phyloP scores from a whole-genome alignment of 768 basidiomycete species.

The Terana coerulea region DNA sequence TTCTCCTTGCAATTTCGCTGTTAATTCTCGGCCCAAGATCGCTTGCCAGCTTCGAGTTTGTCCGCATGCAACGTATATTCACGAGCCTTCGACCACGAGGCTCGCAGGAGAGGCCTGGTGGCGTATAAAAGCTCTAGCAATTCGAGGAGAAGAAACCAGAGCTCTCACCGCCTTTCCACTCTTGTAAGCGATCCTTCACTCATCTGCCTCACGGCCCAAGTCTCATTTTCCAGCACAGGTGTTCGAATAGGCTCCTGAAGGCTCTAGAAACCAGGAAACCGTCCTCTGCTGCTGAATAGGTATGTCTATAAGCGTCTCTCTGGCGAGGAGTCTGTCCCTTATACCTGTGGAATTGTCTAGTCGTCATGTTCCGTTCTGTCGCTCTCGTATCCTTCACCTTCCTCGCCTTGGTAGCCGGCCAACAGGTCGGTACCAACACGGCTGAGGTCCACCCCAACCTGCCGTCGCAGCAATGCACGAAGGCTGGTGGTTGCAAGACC shows the following conservation, averaged over 20 bases:
- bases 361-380: conserved; percentile 22
- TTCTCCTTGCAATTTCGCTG: background rate
- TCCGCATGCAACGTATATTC: background rate
- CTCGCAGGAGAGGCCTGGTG: too few species aligned
- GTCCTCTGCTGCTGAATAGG: background rate
- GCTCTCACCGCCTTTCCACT: background rate
- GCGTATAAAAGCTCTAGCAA: conserved; percentile 1
- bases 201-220: background rate
- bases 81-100: background rate
- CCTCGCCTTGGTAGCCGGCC: conserved; percentile 36
- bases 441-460: conserved; percentile 44
- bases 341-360: background rate
- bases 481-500: conserved; percentile 35
- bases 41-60: background rate
- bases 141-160: background rate
- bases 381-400: conserved; percentile 23
- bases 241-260: background rate
- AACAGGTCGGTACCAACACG: conserved; percentile 42
- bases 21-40: conserved; percentile 3
- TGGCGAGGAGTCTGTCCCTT: background rate
- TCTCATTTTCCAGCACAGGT: background rate
- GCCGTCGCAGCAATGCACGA: conserved; percentile 42
- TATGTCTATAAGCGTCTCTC: background rate
- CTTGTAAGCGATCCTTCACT: too few species aligned
- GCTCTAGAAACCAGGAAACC: background rate